Conservation (phyloP, 345 rosid genomes). For the Melaleuca alternifolia region DNA sequence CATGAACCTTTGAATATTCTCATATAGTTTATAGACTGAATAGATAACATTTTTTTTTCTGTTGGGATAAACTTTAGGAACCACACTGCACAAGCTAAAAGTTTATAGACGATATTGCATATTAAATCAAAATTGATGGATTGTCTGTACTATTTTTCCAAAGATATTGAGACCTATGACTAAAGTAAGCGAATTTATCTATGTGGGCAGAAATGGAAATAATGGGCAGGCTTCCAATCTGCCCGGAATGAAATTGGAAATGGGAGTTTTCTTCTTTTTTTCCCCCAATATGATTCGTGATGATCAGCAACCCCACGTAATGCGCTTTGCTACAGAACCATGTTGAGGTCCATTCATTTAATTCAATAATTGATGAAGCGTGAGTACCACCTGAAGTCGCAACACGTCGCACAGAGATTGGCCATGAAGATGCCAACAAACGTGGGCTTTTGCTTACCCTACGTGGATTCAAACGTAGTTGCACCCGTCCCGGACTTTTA, state of each 20-base stretch:
- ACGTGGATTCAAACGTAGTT: not conserved
- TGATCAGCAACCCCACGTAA: not conserved
- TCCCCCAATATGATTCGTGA: not conserved
- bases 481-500: not conserved
- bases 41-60: not conserved
- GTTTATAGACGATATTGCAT: rapidly evolving
- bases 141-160: not conserved
- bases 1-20: no score
- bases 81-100: not conserved
- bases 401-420: not conserved
- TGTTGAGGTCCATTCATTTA: not conserved
- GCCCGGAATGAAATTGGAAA: not conserved
- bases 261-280: not conserved
- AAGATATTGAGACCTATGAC: rapidly evolving
- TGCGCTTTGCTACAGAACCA: not conserved
- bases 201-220: not conserved
- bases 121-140: not conserved
- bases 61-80: not conserved
- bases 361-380: not conserved
- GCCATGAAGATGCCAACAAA: not conserved
- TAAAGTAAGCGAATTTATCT: not conserved
- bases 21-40: not conserved
- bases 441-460: not conserved
- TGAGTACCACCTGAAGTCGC: not conserved
- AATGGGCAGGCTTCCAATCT: not conserved